Percentiles rank a stretch among this genome's conserved stretches.
These are phyloP conservation scores for Coniella vitis DNA, from an alignment of 2,329 filamentous ascomycete species.

Conservation along the genomic window DNA sequence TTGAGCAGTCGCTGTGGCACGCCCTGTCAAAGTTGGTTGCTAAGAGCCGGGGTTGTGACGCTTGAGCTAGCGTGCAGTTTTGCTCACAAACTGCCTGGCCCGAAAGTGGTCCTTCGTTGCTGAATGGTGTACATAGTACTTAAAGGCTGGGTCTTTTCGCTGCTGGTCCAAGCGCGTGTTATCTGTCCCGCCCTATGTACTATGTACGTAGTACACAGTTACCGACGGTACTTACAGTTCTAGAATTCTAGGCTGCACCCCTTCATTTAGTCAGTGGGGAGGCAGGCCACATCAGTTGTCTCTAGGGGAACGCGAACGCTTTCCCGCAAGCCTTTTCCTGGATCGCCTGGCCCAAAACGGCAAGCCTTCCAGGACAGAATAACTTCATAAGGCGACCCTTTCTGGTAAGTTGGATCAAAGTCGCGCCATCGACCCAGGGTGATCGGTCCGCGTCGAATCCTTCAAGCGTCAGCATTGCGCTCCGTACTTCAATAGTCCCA, in stretches of 20 bases:
- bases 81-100: background rate
- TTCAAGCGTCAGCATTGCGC: conserved; percentile 8
- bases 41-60: background rate
- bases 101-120: background rate
- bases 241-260: too few relatives aligned
- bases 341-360: conserved; percentile 6
- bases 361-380: background rate
- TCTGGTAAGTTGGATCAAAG: background rate
- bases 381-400: conserved; percentile 5
- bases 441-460: conserved; percentile 9
- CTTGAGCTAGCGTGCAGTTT: background rate
- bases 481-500: conserved; percentile 15
- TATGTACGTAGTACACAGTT: too few relatives aligned
- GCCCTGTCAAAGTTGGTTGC: conserved; percentile 1
- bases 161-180: too few relatives aligned
- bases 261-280: too few relatives aligned
- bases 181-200: too few relatives aligned
- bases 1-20: conserved; percentile 7
- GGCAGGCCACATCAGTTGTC: conserved; percentile 7
- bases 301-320: background rate
- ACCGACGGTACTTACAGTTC: too few relatives aligned
- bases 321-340: background rate
- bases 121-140: too few relatives aligned
- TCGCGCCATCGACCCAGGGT: background rate
- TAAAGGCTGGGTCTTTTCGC: too few relatives aligned